These are phyloP conservation scores for Uronychia setigera DNA, from an alignment of 73 alveolate genomes.

Conservation along the genomic window DNA sequence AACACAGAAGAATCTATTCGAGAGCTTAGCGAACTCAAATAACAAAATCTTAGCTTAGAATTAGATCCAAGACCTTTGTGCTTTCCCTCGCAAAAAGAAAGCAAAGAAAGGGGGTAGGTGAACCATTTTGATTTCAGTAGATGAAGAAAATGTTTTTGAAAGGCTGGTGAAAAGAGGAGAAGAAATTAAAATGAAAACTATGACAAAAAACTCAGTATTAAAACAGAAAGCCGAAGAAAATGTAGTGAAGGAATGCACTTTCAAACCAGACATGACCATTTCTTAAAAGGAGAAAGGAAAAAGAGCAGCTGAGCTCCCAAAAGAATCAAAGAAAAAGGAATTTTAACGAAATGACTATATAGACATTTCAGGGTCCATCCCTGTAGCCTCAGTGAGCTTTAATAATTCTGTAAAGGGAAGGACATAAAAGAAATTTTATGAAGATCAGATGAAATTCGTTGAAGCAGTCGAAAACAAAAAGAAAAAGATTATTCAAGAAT, in stretches of 20 bases:
- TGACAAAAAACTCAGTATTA: neutral
- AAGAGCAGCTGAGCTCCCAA: no score
- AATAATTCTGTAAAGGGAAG: no score
- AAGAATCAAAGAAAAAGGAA: no score
- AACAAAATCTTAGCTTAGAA: neutral
- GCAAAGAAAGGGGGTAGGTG: neutral
- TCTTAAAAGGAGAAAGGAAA: neutral
- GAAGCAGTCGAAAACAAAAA: neutral
- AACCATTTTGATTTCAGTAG: neutral
- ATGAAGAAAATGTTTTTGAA: neutral
- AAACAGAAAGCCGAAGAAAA: neutral
- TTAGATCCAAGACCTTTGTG: neutral
- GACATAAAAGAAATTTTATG: neutral
- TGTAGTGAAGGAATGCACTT: neutral
- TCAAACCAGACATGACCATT: neutral
- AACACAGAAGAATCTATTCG: neutral
- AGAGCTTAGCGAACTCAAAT: neutral
- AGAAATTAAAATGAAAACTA: neutral
- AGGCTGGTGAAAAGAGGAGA: neutral
- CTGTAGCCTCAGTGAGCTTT: no score
- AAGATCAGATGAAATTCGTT: neutral
- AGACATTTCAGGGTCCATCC: no score
- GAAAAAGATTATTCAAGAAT: neutral
- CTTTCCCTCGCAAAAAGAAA: neutral
- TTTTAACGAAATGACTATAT: no score